Evolutionary conservation across 768 basidiomycete species (phyloP).

Genomic region (Agaricus subrufescens): DNA sequence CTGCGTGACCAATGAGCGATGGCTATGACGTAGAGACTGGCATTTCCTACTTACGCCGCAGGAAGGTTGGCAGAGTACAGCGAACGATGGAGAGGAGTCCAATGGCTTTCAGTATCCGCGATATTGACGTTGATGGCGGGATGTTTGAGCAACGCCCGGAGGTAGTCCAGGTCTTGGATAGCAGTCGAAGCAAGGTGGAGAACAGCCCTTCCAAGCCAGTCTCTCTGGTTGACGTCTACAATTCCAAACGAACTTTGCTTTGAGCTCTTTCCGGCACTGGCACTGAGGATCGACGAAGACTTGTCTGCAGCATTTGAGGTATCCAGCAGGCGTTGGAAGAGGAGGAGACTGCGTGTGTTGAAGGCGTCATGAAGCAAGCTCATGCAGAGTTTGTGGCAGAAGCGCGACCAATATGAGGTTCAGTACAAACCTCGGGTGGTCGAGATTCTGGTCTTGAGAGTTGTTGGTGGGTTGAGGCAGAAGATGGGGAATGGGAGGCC

Average conservation of each 20-base stretch:
- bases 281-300: conserved; percentile 30
- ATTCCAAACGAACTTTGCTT: conserved; percentile 37
- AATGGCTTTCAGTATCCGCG: conserved; percentile 78
- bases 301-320: conserved; percentile 27
- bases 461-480: too few species aligned
- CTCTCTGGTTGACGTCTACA: conserved; percentile 66
- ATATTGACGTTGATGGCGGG: conserved; percentile 76
- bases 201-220: conserved; percentile 69
- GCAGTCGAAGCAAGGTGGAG: conserved; percentile 78
- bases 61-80: conserved; percentile 76
- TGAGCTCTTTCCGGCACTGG: conserved; percentile 47
- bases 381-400: conserved; percentile 43
- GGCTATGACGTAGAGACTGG: conserved; percentile 5
- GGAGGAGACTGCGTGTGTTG: conserved; percentile 64
- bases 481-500: too few species aligned
- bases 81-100: conserved; percentile 89
- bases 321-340: conserved; percentile 53
- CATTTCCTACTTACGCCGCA: conserved; percentile 45
- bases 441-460: too few species aligned
- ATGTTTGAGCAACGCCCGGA: conserved; percentile 70
- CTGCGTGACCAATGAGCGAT: neutral
- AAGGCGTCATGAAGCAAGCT: conserved; percentile 79
- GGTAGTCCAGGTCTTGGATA: conserved; percentile 70
- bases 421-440: too few species aligned
- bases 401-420: neutral